Percentiles rank a stretch among this genome's conserved stretches.
Evolutionary conservation across 2,329 filamentous ascomycete genomes (phyloP).

Genomic region (Claviceps sp.): DNA sequence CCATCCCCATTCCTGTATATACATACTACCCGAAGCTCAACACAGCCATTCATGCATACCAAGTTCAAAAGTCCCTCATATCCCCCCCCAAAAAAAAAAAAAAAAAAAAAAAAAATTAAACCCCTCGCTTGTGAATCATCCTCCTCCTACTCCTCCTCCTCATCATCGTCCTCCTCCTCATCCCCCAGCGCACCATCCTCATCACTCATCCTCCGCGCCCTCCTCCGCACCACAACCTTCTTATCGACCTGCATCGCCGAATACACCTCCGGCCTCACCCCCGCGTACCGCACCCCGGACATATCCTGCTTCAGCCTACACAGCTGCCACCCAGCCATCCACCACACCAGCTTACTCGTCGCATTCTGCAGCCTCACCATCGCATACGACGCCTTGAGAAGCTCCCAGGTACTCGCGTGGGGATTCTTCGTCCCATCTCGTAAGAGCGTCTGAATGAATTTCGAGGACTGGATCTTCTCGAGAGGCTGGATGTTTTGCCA

Average conservation of each 20-base stretch:
- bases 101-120: no score
- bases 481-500: constrained; percentile 31
- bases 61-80: background rate
- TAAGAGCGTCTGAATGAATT: constrained; percentile 16
- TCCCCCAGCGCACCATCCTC: constrained; percentile 6
- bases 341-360: constrained; percentile 27
- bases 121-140: no score
- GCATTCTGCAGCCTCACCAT: constrained; percentile 24
- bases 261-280: constrained; percentile 24
- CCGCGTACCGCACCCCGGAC: constrained; percentile 8
- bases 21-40: no score
- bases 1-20: no score
- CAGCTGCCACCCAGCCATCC: constrained; percentile 34
- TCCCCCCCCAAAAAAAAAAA: no score
- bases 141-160: background rate
- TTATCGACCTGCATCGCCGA: constrained; percentile 23
- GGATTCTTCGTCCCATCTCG: constrained; percentile 11
- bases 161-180: background rate
- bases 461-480: constrained; percentile 9
- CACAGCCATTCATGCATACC: no score
- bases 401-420: constrained; percentile 27
- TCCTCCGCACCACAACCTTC: constrained; percentile 12
- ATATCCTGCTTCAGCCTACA: constrained; percentile 30
- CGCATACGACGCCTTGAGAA: constrained; percentile 36
- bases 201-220: constrained; percentile 13